A percentile compares a stretch with the other conserved stretches of the same genome.
Conservation (phyloP, 345 rosid genomes). For the Corchorus olitorius region DNA sequence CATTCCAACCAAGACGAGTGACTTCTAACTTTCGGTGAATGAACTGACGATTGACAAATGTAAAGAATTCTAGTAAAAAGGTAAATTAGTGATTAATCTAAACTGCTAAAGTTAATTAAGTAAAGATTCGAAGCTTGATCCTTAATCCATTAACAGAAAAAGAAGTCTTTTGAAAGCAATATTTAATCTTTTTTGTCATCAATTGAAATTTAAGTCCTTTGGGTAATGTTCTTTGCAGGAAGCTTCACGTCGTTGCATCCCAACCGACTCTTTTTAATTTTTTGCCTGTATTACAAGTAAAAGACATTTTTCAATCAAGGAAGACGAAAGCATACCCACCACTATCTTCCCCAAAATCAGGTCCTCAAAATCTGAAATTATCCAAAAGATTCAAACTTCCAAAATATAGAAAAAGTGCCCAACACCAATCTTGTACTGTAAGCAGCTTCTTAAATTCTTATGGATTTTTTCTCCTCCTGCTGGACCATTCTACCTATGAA, state of each 20-base stretch:
- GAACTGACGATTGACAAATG: not conserved
- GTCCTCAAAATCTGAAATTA: not conserved
- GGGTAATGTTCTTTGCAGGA: not conserved
- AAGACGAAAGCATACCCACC: not conserved
- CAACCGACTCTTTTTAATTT: not conserved
- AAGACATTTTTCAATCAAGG: not conserved
- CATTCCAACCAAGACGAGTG: not conserved
- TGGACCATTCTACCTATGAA: not conserved
- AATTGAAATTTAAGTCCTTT: slow-evolving; percentile 1
- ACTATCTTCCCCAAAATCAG: not conserved
- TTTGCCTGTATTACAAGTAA: slow-evolving; percentile 20
- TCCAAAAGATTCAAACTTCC: not conserved
- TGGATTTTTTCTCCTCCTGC: not conserved
- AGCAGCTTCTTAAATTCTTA: not conserved
- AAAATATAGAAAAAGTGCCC: not conserved
- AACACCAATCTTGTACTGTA: not conserved
- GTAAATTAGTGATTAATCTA: not conserved
- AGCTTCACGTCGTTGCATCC: slow-evolving; percentile 19
- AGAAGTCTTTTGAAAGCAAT: not conserved
- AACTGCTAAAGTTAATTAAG: not conserved
- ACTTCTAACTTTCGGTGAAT: not conserved
- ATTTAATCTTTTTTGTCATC: not conserved
- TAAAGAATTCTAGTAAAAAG: not conserved
- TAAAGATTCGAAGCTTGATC: not conserved
- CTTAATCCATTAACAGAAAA: not conserved